Percentiles rank a stretch among this genome's conserved stretches.
These are phyloP conservation scores for Oenanthe javanica DNA, from an alignment of 140 eudicot species.

Conservation along the genomic window DNA sequence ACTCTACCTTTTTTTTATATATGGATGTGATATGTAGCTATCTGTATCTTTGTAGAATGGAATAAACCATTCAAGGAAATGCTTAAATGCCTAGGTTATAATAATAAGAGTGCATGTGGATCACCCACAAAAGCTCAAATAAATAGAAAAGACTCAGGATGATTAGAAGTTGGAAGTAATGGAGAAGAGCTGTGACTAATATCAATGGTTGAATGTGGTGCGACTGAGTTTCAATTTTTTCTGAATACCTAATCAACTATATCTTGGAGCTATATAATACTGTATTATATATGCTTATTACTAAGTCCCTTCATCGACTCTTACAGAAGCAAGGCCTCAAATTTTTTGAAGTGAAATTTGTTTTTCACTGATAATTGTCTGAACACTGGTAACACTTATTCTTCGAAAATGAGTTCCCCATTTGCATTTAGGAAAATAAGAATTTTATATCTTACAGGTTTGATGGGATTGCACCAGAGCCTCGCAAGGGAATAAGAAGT, in stretches of 20 bases:
- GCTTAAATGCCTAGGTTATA: neutral
- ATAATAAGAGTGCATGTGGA: neutral
- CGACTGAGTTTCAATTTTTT: neutral
- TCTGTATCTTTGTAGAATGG: neutral
- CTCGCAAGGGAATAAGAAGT: constrained; percentile 87
- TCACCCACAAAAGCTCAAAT: neutral
- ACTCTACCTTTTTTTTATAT: neutral
- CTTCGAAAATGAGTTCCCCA: neutral
- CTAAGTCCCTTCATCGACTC: neutral
- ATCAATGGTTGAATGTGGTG: neutral
- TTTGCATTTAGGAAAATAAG: neutral
- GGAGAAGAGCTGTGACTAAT: neutral
- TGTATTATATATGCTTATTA: neutral
- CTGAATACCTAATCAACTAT: neutral
- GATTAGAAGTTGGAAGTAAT: neutral
- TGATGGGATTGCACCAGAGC: constrained; percentile 94
- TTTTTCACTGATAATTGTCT: neutral
- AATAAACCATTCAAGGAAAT: neutral
- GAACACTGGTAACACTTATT: neutral
- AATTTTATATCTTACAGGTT: constrained; percentile 40
- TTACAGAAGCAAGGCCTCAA: neutral
- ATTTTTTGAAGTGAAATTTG: neutral
- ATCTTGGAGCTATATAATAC: neutral
- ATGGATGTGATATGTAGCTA: neutral
- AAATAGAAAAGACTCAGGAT: neutral